These are phyloP conservation scores for Solanum rostratum DNA, from an alignment of 257 asterid species.

Conservation along the genomic window DNA sequence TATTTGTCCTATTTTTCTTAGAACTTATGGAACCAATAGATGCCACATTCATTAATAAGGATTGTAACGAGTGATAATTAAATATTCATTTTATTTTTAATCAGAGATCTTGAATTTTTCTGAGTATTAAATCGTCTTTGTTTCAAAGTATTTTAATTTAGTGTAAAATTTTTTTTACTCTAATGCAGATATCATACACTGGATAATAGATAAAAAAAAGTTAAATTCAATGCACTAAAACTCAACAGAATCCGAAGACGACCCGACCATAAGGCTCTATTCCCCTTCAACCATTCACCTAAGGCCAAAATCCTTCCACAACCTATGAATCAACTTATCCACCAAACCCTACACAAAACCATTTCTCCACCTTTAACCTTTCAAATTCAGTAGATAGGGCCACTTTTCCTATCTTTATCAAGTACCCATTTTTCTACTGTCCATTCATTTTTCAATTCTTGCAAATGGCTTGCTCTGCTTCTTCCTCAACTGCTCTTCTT, in stretches of 20 bases:
- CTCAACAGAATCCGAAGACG: too few relatives aligned
- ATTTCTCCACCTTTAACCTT: not conserved
- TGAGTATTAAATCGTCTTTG: fast-evolving
- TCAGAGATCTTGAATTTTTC: not conserved
- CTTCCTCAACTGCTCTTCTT: slow-evolving; percentile 49
- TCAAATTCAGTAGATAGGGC: not conserved
- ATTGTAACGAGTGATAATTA: too few relatives aligned
- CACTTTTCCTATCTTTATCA: not conserved
- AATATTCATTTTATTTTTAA: too few relatives aligned
- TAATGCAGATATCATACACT: too few relatives aligned
- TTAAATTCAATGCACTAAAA: too few relatives aligned
- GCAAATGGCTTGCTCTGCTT: slow-evolving; percentile 34
- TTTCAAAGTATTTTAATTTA: fast-evolving
- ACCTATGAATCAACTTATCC: not conserved
- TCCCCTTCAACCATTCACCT: not conserved
- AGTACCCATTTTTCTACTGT: not conserved
- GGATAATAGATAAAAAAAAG: too few relatives aligned
- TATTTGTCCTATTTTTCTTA: too few relatives aligned
- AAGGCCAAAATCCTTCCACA: not conserved
- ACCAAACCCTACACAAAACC: not conserved
- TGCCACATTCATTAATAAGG: not conserved
- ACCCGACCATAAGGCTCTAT: too few relatives aligned
- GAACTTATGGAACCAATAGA: not conserved
- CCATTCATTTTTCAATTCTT: not conserved
- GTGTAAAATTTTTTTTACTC: too few relatives aligned